A percentile compares a stretch with the other conserved stretches of the same genome.
These are phyloP conservation scores for Cercophora sp. DNA, from an alignment of 495 filamentous ascomycete genomes.

Conservation along the genomic window DNA sequence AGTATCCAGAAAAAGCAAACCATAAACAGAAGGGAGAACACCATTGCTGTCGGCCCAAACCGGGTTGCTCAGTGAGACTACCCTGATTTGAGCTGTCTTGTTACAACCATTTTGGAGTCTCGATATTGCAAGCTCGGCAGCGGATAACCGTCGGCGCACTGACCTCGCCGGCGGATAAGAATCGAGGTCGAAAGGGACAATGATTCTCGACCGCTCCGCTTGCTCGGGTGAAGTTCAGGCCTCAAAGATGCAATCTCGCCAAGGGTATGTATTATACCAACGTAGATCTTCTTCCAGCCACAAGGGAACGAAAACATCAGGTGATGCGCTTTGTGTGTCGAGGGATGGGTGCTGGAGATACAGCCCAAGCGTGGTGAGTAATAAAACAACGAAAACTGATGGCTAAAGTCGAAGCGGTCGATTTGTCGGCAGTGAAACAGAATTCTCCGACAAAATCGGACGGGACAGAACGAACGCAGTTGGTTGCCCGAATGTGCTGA, in stretches of 20 bases:
- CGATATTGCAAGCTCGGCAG: background rate
- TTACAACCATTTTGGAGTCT: background rate
- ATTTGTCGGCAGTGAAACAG: constrained; percentile 6
- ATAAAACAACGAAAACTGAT: too few species aligned
- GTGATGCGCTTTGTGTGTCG: background rate
- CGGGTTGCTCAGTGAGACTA: constrained; percentile 1
- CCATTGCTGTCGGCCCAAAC: background rate
- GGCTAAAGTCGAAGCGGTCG: constrained; percentile 3
- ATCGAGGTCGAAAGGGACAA: background rate
- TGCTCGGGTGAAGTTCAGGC: too few species aligned
- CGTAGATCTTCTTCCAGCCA: background rate
- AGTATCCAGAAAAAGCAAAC: background rate
- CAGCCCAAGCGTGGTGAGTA: too few species aligned
- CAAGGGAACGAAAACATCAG: background rate
- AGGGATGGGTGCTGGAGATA: background rate
- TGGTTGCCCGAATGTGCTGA: too few species aligned
- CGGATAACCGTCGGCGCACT: constrained; percentile 11
- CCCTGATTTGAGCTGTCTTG: constrained; percentile 8
- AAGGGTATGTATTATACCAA: too few species aligned
- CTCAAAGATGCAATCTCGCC: too few species aligned
- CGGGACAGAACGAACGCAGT: too few species aligned
- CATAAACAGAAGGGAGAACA: background rate
- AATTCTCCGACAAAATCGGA: constrained; percentile 9
- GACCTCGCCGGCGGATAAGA: constrained; percentile 1
- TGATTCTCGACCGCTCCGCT: too few species aligned